phyloP scores from a whole-genome alignment of 2,329 filamentous ascomycete genomes.

The Alternaria triticina region DNA sequence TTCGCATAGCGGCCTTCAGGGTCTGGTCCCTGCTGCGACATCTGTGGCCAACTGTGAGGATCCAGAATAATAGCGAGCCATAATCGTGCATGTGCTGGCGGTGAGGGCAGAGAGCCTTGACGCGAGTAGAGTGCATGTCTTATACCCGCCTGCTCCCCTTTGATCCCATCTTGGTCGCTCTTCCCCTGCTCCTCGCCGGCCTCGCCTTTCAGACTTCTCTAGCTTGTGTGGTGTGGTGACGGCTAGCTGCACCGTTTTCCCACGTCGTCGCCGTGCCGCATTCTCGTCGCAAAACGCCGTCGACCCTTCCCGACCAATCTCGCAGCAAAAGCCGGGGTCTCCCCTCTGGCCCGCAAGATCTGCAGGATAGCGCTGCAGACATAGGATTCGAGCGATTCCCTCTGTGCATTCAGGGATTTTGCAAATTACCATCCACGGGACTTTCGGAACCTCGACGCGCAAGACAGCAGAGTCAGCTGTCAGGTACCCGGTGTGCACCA shows the following conservation, averaged over 20 bases:
- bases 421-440: slow-evolving; percentile 2
- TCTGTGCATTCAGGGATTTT: slow-evolving; percentile 1
- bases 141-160: slow-evolving; percentile 2
- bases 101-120: slow-evolving; percentile 1
- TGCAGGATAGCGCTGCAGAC: slow-evolving; percentile 11
- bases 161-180: background rate
- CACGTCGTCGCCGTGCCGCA: slow-evolving; percentile 8
- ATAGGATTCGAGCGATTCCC: background rate
- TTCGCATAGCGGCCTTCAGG: slow-evolving; percentile 11
- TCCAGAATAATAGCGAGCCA: slow-evolving; percentile 11
- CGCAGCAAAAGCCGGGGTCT: slow-evolving; percentile 14
- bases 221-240: slow-evolving; percentile 5
- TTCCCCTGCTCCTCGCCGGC: background rate
- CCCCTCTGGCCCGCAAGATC: slow-evolving; percentile 17
- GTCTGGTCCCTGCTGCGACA: slow-evolving; percentile 13
- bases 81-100: slow-evolving; percentile 14
- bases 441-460: background rate
- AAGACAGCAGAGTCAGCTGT: slow-evolving; percentile 12
- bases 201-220: background rate
- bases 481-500: slow-evolving; percentile 18
- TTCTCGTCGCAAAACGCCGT: slow-evolving; percentile 12
- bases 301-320: slow-evolving; percentile 20
- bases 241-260: slow-evolving; percentile 10
- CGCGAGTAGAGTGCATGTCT: background rate
- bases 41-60: slow-evolving; percentile 10